phyloP scores from a whole-genome alignment of 768 basidiomycete species.

The Trametes elegans region DNA sequence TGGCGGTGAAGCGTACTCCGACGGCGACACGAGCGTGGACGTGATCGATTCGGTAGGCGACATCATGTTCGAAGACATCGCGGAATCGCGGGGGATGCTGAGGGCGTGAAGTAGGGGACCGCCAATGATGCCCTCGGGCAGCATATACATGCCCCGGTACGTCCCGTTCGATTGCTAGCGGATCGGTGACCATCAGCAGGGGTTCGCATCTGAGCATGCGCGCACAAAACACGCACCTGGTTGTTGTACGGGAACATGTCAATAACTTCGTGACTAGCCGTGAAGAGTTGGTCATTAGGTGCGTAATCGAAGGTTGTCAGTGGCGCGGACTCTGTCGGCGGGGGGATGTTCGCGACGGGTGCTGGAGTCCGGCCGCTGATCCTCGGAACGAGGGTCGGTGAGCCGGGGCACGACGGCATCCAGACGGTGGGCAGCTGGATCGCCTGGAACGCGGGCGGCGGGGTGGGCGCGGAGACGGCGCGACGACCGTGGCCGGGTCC shows the following conservation, averaged over 20 bases:
- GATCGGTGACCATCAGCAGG: background rate
- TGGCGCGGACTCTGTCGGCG: slow-evolving; percentile 34
- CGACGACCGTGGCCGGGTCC: slow-evolving; percentile 38
- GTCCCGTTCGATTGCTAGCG: slow-evolving; percentile 2
- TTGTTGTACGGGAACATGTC: slow-evolving; percentile 29
- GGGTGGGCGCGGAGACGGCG: slow-evolving; percentile 59
- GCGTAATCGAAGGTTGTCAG: slow-evolving; percentile 54
- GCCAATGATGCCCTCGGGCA: slow-evolving; percentile 21
- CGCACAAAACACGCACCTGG: slow-evolving; percentile 48
- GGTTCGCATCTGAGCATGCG: too few relatives aligned
- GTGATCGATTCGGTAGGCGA: slow-evolving; percentile 34
- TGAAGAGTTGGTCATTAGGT: slow-evolving; percentile 43
- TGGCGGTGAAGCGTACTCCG: slow-evolving; percentile 28
- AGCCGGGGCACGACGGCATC: slow-evolving; percentile 64
- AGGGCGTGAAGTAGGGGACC: slow-evolving; percentile 49
- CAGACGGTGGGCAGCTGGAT: slow-evolving; percentile 67
- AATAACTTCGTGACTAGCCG: slow-evolving; percentile 35
- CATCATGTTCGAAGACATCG: slow-evolving; percentile 19
- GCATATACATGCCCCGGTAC: slow-evolving; percentile 13
- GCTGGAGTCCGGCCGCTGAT: slow-evolving; percentile 53
- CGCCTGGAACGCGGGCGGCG: slow-evolving; percentile 58
- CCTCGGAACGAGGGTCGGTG: slow-evolving; percentile 52
- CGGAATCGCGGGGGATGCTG: slow-evolving; percentile 38
- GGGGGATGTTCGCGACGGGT: slow-evolving; percentile 47
- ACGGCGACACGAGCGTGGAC: slow-evolving; percentile 48